Percentiles rank a stretch among this genome's conserved stretches.
Evolutionary conservation across 164 flowering plant genomes (phyloP).

Genomic region (Chimonanthus salicifolius): DNA sequence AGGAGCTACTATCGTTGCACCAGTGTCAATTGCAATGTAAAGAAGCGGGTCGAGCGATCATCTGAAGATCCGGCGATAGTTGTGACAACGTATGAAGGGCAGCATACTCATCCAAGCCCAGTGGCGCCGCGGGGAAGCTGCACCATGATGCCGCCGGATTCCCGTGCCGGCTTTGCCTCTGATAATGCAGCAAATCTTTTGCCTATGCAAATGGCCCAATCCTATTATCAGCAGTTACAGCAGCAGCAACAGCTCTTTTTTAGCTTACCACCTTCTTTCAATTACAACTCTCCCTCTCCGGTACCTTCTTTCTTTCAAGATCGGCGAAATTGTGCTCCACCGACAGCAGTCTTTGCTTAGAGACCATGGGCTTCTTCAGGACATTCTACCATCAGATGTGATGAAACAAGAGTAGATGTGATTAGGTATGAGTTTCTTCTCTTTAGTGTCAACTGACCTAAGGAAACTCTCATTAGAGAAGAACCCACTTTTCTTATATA

Average conservation of each 20-base stretch:
- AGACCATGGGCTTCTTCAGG: constrained; percentile 76
- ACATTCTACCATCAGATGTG: constrained; percentile 54
- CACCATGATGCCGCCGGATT: constrained; percentile 8
- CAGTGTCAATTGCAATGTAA: constrained; percentile 67
- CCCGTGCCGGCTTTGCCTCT: constrained; percentile 3
- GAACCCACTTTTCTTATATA: constrained; percentile 4
- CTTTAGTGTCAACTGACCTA: constrained; percentile 7
- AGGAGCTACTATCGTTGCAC: constrained; percentile 98
- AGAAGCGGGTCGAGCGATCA: constrained; percentile 86
- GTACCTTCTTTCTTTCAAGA: constrained; percentile 18
- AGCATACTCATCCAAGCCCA: constrained; percentile 72
- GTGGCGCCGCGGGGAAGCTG: constrained; percentile 50
- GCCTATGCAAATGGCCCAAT: constrained; percentile 15
- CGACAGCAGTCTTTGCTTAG: constrained; percentile 26
- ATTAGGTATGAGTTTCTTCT: constrained; percentile 21
- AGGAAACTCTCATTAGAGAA: constrained; percentile 6
- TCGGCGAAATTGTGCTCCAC: constrained; percentile 18
- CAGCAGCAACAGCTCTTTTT: constrained; percentile 27
- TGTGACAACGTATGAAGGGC: constrained; percentile 87
- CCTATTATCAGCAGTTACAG: constrained; percentile 14
- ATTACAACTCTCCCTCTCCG: constrained; percentile 5
- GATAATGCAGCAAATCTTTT: background rate
- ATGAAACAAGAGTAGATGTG: constrained; percentile 26
- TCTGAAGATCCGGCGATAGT: constrained; percentile 66
- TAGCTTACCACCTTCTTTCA: constrained; percentile 24